Evolutionary conservation across 495 filamentous ascomycete species (phyloP).

Genomic region (Acidiella bohemica): DNA sequence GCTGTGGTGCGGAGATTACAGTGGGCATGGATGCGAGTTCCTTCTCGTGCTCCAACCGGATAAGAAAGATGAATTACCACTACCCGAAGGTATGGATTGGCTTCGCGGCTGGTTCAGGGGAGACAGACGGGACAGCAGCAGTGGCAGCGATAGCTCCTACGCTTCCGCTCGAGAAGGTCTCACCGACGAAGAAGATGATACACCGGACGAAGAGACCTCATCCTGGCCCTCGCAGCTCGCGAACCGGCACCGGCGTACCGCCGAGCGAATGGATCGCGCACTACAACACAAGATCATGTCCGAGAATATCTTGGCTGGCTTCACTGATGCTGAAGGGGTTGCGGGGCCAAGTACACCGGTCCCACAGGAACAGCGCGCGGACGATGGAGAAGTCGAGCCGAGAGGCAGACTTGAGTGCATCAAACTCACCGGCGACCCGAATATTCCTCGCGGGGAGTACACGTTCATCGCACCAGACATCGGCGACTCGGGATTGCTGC

Average conservation of each 20-base stretch:
- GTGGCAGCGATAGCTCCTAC: constrained; percentile 10
- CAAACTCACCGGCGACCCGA: constrained; percentile 82
- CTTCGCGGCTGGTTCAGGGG: constrained; percentile 8
- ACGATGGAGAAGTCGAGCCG: constrained; percentile 22
- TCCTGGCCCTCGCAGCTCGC: background rate
- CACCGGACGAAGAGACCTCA: no score
- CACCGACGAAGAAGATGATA: background rate
- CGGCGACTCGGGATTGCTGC: constrained; percentile 44
- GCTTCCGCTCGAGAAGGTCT: constrained; percentile 10
- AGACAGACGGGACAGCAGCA: background rate
- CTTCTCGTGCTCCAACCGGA: constrained; percentile 63
- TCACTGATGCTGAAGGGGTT: background rate
- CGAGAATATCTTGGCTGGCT: background rate
- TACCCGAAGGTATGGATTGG: constrained; percentile 18
- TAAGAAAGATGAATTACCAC: constrained; percentile 15
- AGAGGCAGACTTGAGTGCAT: constrained; percentile 59
- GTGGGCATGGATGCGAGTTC: constrained; percentile 79
- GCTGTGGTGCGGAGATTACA: constrained; percentile 87
- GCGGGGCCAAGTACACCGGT: background rate
- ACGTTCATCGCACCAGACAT: constrained; percentile 71
- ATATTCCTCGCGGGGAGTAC: constrained; percentile 73
- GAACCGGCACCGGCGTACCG: background rate
- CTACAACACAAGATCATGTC: background rate
- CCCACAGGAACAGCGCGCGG: background rate
- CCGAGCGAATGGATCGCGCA: background rate